Evolutionary conservation across 108 stramenopile genomes (phyloP).

Genomic region (Nitzschia sp.): DNA sequence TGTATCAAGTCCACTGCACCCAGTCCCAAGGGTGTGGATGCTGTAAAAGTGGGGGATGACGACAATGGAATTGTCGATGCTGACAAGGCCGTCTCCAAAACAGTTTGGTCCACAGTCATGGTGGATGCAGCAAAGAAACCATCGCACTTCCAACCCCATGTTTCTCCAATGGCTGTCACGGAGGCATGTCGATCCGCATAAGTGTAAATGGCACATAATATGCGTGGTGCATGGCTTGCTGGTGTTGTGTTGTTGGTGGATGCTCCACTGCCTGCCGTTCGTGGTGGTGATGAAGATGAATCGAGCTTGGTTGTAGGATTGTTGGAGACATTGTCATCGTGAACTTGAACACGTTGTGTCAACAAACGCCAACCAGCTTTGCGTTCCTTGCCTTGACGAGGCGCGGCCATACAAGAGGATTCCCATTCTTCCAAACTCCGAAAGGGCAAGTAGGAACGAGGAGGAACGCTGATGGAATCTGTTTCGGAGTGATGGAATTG

Average conservation of each 20-base stretch:
- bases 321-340: background rate
- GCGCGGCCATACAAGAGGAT: constrained; percentile 11
- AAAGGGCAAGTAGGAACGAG: background rate
- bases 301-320: background rate
- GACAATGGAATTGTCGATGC: background rate
- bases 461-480: background rate
- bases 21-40: constrained; percentile 21
- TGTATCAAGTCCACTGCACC: constrained; percentile 57
- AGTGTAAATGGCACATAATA: constrained; percentile 33
- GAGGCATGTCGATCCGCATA: constrained; percentile 5
- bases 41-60: constrained; percentile 3
- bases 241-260: background rate
- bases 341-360: constrained; percentile 14
- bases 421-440: constrained; percentile 5
- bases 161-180: constrained; percentile 47
- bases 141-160: constrained; percentile 80
- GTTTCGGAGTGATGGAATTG: background rate
- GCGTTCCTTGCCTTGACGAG: constrained; percentile 23
- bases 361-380: constrained; percentile 35
- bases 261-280: no score
- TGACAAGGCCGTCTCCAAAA: no score
- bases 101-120: constrained; percentile 21
- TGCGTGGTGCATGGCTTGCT: background rate
- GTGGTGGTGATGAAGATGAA: constrained; percentile 17
- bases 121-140: constrained; percentile 88